Evolutionary conservation across 371 early-diverging fungal genomes (phyloP), one percentile per base, ranked within the genome.

Genomic region (Rhizomucor pusillus): DNA sequence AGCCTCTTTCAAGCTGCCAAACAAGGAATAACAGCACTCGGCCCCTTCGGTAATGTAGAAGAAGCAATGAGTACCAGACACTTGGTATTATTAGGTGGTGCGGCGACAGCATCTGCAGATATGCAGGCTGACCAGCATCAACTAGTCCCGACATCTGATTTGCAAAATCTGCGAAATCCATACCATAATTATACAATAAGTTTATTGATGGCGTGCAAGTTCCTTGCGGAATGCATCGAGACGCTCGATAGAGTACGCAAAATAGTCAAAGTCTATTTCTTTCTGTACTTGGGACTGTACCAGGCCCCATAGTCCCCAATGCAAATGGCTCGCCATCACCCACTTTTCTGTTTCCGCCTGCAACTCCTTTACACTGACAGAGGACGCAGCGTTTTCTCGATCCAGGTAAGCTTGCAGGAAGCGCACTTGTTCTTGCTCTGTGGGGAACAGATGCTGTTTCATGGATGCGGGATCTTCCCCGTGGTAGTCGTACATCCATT

Each of bases 301-400:
- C 10, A 93, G 65, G 1, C 91, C 91, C 93, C 93, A 93, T 0
- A 93, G 67, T 1, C 90, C 91, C 93, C 93, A 93, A 58, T 79
- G 71, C 14, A 90, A 56, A 60, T 92, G 92, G 13, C 80, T 78
- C 1, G 84, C 79, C 58, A 87, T 71, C 4, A 84, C 62, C 74
- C 83, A 88, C 46, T 60, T 63, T 19, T 59, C 54, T 5, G 69
- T 57, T 59, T 86, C 85, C 10, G 54, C 63, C 14, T 65, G 56
- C 19, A 78, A 52, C 35, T 71, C 71, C 1, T 71, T 53, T 41
- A 41, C 5, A 41, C 5, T 41, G 0, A 66, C 60, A 18, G 50
- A 52, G 7, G 29, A 7, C 12, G 59, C 45, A 52, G 29, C 7
- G 29, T 29, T 29, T 29, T 67, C 44, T 54, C 60, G 35, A 58